Evolutionary conservation across 306 rosid species (phyloP).

Genomic region (Chamaecrista fasciculata): DNA sequence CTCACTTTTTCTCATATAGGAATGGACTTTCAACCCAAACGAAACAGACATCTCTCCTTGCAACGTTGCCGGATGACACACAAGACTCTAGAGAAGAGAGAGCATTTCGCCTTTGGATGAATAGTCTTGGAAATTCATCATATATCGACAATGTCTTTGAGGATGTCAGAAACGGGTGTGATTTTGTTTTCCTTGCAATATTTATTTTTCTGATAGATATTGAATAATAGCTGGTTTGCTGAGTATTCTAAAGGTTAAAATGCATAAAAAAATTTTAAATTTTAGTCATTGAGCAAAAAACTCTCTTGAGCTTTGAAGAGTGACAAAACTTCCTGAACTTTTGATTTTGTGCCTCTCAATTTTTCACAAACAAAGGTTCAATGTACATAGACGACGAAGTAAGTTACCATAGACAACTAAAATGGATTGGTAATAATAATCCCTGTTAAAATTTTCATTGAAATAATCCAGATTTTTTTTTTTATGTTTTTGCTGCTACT

Average conservation of each 20-base stretch:
- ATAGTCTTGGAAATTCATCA: slow-evolving; percentile 71
- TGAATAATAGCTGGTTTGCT: slow-evolving; percentile 1
- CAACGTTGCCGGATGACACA: slow-evolving; percentile 67
- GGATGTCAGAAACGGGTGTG: slow-evolving; percentile 85
- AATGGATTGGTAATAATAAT: too few species aligned
- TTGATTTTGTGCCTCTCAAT: too few species aligned
- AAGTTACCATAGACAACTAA: too few species aligned
- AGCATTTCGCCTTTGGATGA: slow-evolving; percentile 94
- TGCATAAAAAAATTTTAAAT: too few species aligned
- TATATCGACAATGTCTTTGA: slow-evolving; percentile 95
- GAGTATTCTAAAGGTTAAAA: neutral
- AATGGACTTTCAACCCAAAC: slow-evolving; percentile 85
- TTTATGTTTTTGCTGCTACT: too few species aligned
- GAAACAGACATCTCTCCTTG: slow-evolving; percentile 75
- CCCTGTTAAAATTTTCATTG: too few species aligned
- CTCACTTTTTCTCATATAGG: slow-evolving; percentile 40
- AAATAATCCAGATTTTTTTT: too few species aligned
- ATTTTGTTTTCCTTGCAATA: slow-evolving; percentile 1
- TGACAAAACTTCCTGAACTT: too few species aligned
- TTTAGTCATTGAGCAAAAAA: too few species aligned
- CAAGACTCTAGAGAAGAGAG: slow-evolving; percentile 91
- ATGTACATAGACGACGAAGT: too few species aligned
- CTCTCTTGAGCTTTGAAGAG: too few species aligned
- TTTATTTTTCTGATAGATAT: neutral
- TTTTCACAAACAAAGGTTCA: too few species aligned